A percentile compares a stretch with the other conserved stretches of the same genome.
phyloP scores from a whole-genome alignment of 2,329 filamentous ascomycete species.

The Arthroderma sp. region DNA sequence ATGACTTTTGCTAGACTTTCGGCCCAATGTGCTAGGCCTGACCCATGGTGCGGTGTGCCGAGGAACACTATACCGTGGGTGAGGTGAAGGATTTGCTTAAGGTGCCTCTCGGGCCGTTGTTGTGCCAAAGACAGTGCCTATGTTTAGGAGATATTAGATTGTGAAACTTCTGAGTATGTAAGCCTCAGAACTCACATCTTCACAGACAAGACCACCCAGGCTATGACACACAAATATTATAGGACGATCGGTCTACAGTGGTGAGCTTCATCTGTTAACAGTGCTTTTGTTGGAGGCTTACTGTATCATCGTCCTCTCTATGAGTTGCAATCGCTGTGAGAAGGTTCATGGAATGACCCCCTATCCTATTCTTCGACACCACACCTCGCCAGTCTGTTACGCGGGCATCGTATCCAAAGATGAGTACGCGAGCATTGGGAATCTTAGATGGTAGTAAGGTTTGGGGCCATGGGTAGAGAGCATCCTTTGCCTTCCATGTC shows the following conservation, averaged over 20 bases:
- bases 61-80: background rate
- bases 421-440: constrained; percentile 6
- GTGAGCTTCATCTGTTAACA: background rate
- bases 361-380: background rate
- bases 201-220: background rate
- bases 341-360: too few relatives aligned
- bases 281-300: background rate
- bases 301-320: background rate
- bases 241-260: background rate
- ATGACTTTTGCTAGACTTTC: background rate
- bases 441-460: constrained; percentile 10
- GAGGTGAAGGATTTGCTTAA: background rate
- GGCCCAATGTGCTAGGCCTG: background rate
- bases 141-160: background rate
- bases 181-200: background rate
- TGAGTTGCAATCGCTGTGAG: too few relatives aligned
- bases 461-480: constrained; percentile 9
- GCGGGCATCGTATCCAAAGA: constrained; percentile 9
- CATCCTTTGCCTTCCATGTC: constrained; percentile 11
- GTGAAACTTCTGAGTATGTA: background rate
- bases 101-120: background rate
- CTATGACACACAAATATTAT: background rate
- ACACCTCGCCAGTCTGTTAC: background rate
- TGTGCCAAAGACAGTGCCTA: background rate
- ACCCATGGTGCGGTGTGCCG: background rate